Base-by-base conservation (phyloP, 2,329 filamentous ascomycete species). In the Dothistroma septosporum region DNA sequence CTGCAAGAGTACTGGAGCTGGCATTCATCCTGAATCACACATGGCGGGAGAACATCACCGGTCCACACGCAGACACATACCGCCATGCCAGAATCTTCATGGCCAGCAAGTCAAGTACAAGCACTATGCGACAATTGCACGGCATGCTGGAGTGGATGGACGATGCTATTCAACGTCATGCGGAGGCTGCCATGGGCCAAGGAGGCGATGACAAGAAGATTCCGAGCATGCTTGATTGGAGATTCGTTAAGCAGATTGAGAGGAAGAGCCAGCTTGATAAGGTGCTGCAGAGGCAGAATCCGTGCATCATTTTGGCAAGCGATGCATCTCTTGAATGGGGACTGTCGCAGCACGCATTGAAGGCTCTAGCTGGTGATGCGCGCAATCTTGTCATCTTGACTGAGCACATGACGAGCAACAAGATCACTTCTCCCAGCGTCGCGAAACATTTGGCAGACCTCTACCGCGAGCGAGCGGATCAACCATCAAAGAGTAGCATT, bases 111-210 rank as follows among this genome's bases (percentile, higher is more conserved):
- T 96, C 91, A 63, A 89, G 91, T 65, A 88, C 90, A 60, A 92
- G 91, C 64, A 96, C 92, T 0, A 90, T 97, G 82, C 85, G 91
- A 56, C 91, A 97, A 67, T 90, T 93, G 28, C 85, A 92, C 66
- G 97, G 93, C 74, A 96, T 99, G 90, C 80, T 99, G 33, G 94
- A 99, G 73, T 99, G 94, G 94, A 97, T 99, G 92, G 92, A 97
- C 72, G 92, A 97, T 71, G 88, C 87, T 60, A 95, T 99, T 61
- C 89, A 96, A 47, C 87, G 92, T 58, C 93, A 97, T 65, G 77
- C 74, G 63, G 77, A 74, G 58, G 78, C 78, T 53, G 77, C 74
- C 31, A 80, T 80, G 66, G 69, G 58, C 14, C 67, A 71, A 48
- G 66, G 60, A 9, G 75, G 77, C 54, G 78, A 79, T 28, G 77